Evolutionary conservation across 345 rosid genomes (phyloP), one percentile per base, ranked within the genome.

Genomic region (Boechera stricta): DNA sequence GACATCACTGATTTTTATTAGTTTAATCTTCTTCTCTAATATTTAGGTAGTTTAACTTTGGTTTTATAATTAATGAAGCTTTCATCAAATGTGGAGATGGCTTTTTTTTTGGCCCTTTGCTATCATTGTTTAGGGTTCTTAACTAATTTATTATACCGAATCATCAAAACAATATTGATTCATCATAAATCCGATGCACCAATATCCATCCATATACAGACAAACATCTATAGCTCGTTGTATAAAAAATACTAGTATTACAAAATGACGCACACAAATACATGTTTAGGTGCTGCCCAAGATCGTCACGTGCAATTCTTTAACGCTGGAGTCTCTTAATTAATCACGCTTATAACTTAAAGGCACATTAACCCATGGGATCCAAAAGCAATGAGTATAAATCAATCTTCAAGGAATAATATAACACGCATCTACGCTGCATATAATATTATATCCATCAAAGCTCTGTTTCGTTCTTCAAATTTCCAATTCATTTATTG

Each of bases 261-360:
- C 12, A 39, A 10, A 9, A 1, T 6, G 35, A 35, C 42, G 65
- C 75, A 71, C 65, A 31, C 42, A 41, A 2, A 44, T 42, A 29
- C 64, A 70, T 70, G 64, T 44, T 58, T 58, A 32, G 35, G 15
- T 71, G 66, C 75, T 33, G 10, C 24, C 58, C 67, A 45, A 71
- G 57, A 59, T 45, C 35, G 56, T 71, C 67, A 71, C 75, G 75
- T 71, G 75, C n/a, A 57, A 6, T 33, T n/a, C 18, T 33, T 21
- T 21, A 21, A 33, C 36, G 36, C 1, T 13, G 39, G 39, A 36
- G 3, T 11, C 13, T 5, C n/a, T 47, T 2, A 31, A 47, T 48
- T 48, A 33, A 26, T 1, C 45, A 5, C 16, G 48, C 9, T 33
- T 18, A 0, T 26, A 28, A 45, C 18, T 39, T 68, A 28, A 26